Evolutionary conservation across 495 filamentous ascomycete genomes (phyloP), one percentile per base, ranked within the genome.

Genomic region (Aspergillus heteromorphus): DNA sequence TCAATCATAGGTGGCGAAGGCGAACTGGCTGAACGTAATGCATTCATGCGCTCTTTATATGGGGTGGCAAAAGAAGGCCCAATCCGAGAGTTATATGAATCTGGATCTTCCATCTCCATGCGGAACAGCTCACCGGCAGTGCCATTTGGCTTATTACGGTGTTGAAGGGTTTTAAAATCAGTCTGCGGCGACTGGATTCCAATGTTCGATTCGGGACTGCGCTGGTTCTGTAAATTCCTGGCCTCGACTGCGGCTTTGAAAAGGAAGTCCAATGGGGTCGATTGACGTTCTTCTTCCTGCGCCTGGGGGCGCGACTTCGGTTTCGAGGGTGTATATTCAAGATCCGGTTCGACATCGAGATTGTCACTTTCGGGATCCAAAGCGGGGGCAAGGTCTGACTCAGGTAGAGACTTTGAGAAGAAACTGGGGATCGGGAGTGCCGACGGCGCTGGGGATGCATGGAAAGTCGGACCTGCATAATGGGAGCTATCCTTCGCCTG

Each of bases 381-480:
- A 17, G 70, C 56, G 5, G 75, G 58, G 9, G 68, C 60, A 18
- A 71, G 64, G 19, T 74, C 70, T 2, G 72, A 68, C 43, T 87
- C 84, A 6, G 86, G 84, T 11, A 90, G 74, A 0, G 89, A 86
- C 52, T 86, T 92, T n/a, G 87, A 88, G 49, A 96, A 82, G 66
- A 96, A 96, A 66, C 84, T 93, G 1, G 93, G 93, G 40, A 96
- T 88, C 0, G 95, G 95, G 5, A 99, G 79, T n/a, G 89, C 83
- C 3, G 91, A 92, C 2, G 95, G 88, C 2, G 91, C 92, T 13
- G 93, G 93, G 2, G 93, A 99, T 10, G 89, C 87, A 66, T 97
- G 92, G 69, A 99, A 99, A 0, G 89, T 95, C 14, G 92, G 88
- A 14, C 93, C 93, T 13, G 93, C 93, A 69, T 96, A 99, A 36